Evolutionary conservation across 192 early-diverging fungal genomes (phyloP), one percentile per base, ranked within the genome.

Genomic region (Entomortierella parvispora): DNA sequence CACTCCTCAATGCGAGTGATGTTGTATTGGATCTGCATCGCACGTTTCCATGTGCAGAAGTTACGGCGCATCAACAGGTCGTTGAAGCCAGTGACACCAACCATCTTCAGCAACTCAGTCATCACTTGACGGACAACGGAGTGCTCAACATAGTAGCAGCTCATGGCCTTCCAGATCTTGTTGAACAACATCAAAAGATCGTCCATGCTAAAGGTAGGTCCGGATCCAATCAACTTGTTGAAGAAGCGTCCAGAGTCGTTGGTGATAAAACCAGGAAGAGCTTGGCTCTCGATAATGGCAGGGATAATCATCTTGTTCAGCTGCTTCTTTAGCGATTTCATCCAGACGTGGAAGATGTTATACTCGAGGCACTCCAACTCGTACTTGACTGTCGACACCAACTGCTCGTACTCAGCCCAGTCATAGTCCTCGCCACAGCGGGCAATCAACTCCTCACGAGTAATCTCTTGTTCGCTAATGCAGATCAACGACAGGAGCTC

Each of bases 11-110:
- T 89, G 22, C 96, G 89, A 3, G 94, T 93, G 48, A 99, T 91
- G 63, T 99, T 99, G 85, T 97, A 99, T 85, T 99, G 97, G 70
- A 99, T 97, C 87, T 99, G 98, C 88, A 97, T 96, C 26, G 90
- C 90, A 71, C 98, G 92, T 82, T 99, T 98, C 95, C 97, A 98
- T 25, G 98, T 97, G 85, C 95, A 97, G 66, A 98, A 99, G 86
- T 97, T 98, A 59, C 95, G 93, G 48, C 98, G 88, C 92, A 97
- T 98, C 64, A 99, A 88, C 63, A 99, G 81, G 82, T 99, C 95
- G 86, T 99, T 99, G 74, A 99, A 99, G 1, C 96, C 92, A 2
- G 91, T 91, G 2, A 96, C 93, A 52, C 98, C 97, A 70, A 98
- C 92, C n/a, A 97, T 90, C 63, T 95, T 92, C 49, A 99, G 83